Evolutionary conservation across 2,329 filamentous ascomycete genomes (phyloP), one percentile per base, ranked within the genome.

Genomic region (Didymellaceae sp.): DNA sequence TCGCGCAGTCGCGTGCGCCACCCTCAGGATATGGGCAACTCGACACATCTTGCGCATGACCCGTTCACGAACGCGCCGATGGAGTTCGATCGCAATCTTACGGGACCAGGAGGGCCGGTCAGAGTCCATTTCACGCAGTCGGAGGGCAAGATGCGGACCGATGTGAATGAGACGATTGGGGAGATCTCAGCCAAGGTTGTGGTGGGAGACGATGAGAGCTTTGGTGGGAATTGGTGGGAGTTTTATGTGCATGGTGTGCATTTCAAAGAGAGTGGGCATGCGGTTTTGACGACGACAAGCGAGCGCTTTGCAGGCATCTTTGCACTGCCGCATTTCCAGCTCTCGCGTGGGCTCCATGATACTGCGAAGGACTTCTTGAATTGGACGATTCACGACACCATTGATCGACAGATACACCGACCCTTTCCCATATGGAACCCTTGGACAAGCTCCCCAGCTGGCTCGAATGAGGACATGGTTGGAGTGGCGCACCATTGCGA

Each of bases 241-340:
- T 85, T 95, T 75, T 81, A 84, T 42, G 75, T 96, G 40, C 87
- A 91, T 72, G 94, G 94, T 3, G 82, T 95, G 4, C 93, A 97
- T 75, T 95, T 91, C 80, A 86, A 88, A 28, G 81, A 83, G n/a
- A 84, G 88, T 55, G 94, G 94, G 1, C 83, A 86, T 11, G 84
- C 94, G 40, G 77, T 97, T 26, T 77, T 97, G 68, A 90, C 88
- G 1, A 97, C 93, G 0, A 93, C 91, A 38, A 97, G 91, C 72
- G 89, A 96, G 67, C 97, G 74, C 32, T 82, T 94, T 66, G 85
- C 88, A n/a, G 92, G 94, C 33, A 87, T 97, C 47, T 96, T 96
- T 70, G 89, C 87, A 2, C 77, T 97, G 37, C 92, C 94, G 20
- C 91, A 97, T 72, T 81, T 99, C 42, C 80, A 89, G 0, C 82